Conservation (phyloP, 306 rosid genomes). For the Abrus precatorius region DNA sequence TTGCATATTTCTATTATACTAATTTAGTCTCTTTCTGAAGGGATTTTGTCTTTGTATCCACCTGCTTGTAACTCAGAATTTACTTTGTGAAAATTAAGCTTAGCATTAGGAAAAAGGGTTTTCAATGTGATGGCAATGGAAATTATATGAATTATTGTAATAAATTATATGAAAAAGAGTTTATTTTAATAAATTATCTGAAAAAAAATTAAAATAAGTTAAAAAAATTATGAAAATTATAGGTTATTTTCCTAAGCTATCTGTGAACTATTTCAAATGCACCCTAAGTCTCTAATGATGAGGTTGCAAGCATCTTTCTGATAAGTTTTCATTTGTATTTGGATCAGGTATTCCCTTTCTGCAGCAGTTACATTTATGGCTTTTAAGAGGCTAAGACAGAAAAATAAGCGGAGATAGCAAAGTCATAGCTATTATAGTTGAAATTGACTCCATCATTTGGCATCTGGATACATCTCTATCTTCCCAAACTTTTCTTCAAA, state of each 20-base stretch:
- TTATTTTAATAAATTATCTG: no score
- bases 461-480: slow-evolving; percentile 9
- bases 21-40: neutral
- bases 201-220: no score
- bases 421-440: slow-evolving; percentile 23
- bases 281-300: neutral
- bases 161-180: no score
- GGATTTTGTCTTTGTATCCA: neutral
- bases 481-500: slow-evolving; percentile 24
- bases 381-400: slow-evolving; percentile 71
- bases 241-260: no score
- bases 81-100: neutral
- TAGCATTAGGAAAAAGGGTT: neutral
- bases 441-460: slow-evolving; percentile 1
- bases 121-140: slow-evolving; percentile 7
- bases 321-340: slow-evolving; percentile 28
- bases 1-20: neutral
- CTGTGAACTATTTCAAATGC: no score
- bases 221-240: no score
- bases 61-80: neutral
- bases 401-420: slow-evolving; percentile 64
- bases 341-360: slow-evolving; percentile 88
- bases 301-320: slow-evolving; percentile 25
- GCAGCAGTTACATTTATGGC: slow-evolving; percentile 98
- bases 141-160: no score